phyloP scores from a whole-genome alignment of 768 basidiomycete genomes.

The Boletus tylopilopsis region DNA sequence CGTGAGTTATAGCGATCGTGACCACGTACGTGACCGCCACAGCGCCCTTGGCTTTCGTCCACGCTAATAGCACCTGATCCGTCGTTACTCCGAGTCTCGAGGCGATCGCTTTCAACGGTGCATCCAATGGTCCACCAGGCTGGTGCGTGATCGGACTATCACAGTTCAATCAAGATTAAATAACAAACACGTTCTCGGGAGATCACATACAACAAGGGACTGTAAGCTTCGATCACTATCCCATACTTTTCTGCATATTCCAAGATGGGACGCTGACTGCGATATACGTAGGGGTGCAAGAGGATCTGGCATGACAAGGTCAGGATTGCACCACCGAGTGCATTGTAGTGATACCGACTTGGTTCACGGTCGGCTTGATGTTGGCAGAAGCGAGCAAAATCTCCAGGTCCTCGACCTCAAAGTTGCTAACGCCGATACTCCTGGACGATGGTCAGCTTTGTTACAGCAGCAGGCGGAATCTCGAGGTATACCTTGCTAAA shows the following conservation, averaged over 20 bases:
- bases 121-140: constrained; percentile 65
- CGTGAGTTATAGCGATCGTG: not conserved
- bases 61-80: constrained; percentile 71
- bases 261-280: constrained; percentile 49
- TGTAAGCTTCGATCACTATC: constrained; percentile 73
- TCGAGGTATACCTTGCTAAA: constrained; percentile 45
- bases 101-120: constrained; percentile 52
- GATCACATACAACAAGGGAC: constrained; percentile 51
- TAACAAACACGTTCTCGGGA: not conserved
- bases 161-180: not conserved
- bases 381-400: constrained; percentile 55
- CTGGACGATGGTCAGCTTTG: constrained; percentile 25
- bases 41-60: constrained; percentile 68
- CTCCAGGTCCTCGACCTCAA: constrained; percentile 50
- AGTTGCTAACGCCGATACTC: constrained; percentile 76
- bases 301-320: constrained; percentile 44
- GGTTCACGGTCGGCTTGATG: constrained; percentile 65
- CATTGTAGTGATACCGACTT: constrained; percentile 37
- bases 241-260: constrained; percentile 54
- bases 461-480: not conserved
- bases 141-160: constrained; percentile 57
- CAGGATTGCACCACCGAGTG: not conserved
- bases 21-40: constrained; percentile 57
- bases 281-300: constrained; percentile 70
- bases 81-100: constrained; percentile 46